Evolutionary conservation across 2,329 filamentous ascomycete species (phyloP), one percentile per base, ranked within the genome.

Genomic region (Fusarium begoniae): DNA sequence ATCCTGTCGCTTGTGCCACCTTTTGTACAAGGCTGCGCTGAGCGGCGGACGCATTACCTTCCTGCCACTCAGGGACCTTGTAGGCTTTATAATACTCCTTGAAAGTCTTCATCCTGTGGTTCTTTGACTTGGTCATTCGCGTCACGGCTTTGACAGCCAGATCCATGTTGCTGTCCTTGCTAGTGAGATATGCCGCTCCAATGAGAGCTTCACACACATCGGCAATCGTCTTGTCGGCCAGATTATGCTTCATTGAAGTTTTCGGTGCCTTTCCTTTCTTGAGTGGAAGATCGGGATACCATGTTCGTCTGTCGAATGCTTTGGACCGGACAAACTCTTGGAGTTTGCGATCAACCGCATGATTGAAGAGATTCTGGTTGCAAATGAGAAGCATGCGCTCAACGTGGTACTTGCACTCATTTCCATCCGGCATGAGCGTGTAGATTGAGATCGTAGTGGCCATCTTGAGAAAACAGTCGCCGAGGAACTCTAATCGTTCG

Each of bases 201-300:
- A 99, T 98, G 64, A 98, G 84, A 2, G 96, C 96, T 80, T 98
- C 96, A 69, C 94, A 98, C 2, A 98, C 95, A 81, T 98, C 96
- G 8, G 96, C 96, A 77, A 98, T 92, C 2, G 93, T 93, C 84
- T 99, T 99, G 82, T 98, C 93, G 2, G 91, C 92, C 5, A 99
- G 87, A 0, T 84, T 85, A 79, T 98, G 95, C 15, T 83, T 87
- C 11, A 84, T 81, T 4, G 71, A 63, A 6, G 71, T 72, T 32
- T 83, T 85, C 17, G 85, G 81, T 50, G 85, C 83, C 84, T 96
- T 97, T 37, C 96, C 96, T 67, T 89, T 89, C 11, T 92, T 87
- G 26, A 98, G 85, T 35, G 89, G 90, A 40, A 98, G 84, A 67
- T 94, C 89, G 0, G 96, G 96, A 79, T 98, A 98, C 96, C 96